These are phyloP conservation scores for Trichophaea hybrida DNA, from an alignment of 2,329 filamentous ascomycete genomes.

Conservation along the genomic window DNA sequence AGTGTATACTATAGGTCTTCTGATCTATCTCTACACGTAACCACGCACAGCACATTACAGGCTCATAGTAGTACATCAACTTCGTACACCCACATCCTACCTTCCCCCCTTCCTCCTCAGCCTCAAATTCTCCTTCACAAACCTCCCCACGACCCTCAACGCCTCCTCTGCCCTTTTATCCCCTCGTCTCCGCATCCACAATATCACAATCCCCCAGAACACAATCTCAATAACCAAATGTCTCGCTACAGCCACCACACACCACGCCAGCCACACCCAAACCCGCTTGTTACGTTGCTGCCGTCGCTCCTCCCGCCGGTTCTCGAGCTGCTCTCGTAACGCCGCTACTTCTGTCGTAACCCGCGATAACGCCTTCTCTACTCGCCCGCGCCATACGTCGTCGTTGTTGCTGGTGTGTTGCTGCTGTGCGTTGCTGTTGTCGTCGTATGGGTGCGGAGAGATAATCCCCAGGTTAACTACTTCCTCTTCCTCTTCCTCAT, in stretches of 20 bases:
- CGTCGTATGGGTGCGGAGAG: slow-evolving; percentile 15
- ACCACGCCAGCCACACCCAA: slow-evolving; percentile 55
- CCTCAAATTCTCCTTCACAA: slow-evolving; percentile 13
- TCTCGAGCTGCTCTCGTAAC: slow-evolving; percentile 68
- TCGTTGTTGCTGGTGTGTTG: slow-evolving; percentile 24
- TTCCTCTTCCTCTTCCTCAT: slow-evolving; percentile 8
- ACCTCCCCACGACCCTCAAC: slow-evolving; percentile 9
- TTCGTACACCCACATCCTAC: too few species aligned
- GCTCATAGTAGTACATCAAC: too few species aligned
- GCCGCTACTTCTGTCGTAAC: slow-evolving; percentile 89
- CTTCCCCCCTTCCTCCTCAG: not conserved
- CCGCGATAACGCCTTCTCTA: slow-evolving; percentile 74
- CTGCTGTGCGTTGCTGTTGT: slow-evolving; percentile 11
- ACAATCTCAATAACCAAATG: slow-evolving; percentile 60
- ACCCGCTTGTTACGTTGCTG: slow-evolving; percentile 46
- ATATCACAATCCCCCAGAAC: slow-evolving; percentile 48
- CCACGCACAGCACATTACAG: too few species aligned
- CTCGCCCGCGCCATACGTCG: slow-evolving; percentile 60
- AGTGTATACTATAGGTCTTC: too few species aligned
- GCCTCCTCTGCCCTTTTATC: slow-evolving; percentile 52
- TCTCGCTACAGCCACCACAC: slow-evolving; percentile 54
- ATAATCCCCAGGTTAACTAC: slow-evolving; percentile 11
- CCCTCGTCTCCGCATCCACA: slow-evolving; percentile 59
- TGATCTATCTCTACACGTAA: too few species aligned
- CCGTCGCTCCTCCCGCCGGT: slow-evolving; percentile 52